phyloP scores from a whole-genome alignment of 2,329 filamentous ascomycete genomes.

The Pyrenophora graminea region DNA sequence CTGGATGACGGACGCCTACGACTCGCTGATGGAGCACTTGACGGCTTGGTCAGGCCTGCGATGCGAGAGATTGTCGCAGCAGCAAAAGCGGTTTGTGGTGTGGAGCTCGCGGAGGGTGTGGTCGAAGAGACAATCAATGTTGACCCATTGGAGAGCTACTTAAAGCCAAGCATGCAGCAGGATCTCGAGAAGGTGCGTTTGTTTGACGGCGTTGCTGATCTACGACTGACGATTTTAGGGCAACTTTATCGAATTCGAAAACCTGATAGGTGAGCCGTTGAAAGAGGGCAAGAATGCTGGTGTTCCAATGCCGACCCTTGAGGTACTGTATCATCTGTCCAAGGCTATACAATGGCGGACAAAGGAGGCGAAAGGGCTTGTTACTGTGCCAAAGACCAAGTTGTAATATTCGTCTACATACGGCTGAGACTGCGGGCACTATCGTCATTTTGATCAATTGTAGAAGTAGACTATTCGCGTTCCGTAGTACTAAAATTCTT shows the following conservation, averaged over 20 bases:
- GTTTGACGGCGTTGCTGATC: neutral
- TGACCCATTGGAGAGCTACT: conserved; percentile 56
- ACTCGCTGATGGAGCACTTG: conserved; percentile 51
- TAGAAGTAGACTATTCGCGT: no score
- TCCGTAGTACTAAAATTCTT: no score
- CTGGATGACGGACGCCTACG: conserved; percentile 59
- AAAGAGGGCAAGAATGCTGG: conserved; percentile 55
- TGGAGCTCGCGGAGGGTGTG: conserved; percentile 50
- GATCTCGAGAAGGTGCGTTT: conserved; percentile 54
- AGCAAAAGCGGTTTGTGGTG: conserved; percentile 51
- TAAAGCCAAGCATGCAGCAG: conserved; percentile 60
- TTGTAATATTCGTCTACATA: no score
- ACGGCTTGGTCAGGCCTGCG: conserved; percentile 56
- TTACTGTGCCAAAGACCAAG: conserved; percentile 28
- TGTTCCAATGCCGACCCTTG: conserved; percentile 56
- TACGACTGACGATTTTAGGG: conserved; percentile 40
- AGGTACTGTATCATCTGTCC: conserved; percentile 55
- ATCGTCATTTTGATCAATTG: no score
- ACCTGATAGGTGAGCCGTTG: conserved; percentile 61
- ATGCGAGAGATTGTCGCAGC: conserved; percentile 58
- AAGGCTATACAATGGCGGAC: conserved; percentile 56
- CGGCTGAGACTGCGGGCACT: no score
- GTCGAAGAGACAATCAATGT: conserved; percentile 53
- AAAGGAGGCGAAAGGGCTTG: conserved; percentile 52
- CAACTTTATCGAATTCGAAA: conserved; percentile 62